Evolutionary conservation across 202 grass and related monocot genomes (phyloP), one percentile per base, ranked within the genome.

Genomic region (Musa balbisiana): DNA sequence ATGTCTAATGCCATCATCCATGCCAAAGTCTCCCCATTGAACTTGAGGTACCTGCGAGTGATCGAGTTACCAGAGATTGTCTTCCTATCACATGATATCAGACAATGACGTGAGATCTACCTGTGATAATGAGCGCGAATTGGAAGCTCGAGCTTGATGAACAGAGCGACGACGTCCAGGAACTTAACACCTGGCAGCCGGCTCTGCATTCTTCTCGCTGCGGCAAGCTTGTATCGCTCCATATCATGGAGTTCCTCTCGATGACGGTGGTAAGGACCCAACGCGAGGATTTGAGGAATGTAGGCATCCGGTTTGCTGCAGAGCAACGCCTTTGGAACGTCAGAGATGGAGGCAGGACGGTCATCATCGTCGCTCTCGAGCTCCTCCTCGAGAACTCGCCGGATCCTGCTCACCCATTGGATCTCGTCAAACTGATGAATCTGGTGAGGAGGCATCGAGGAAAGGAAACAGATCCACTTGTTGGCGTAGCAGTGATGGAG

Each of bases 1-100:
- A 89, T 86, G 8, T 97, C 88, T 19, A 97, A 88, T 11, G 90
- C 93, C 90, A 97, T 87, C 90, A 97, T 97, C 93, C 93, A 97
- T 0, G 84, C 90, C 2, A 97, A 63, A 3, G 82, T 77, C 68
- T 89, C 85, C 0, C 78, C 84, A 11, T 49, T 87, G 9, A 91
- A 71, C 67, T 84, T 87, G 6, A 92, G 80, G 51, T 92, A 82
- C 85, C 92, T 96, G 17, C 65, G 60, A 70, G 72, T 62, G 16
- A 6, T 76, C 15, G 27, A 74, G 55, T 2, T 52, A 50, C 11
- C 22, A 69, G 33, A 33, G 16, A 10, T 16, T 17, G 14, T 6
- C 8, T 43, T 43, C 33, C 33, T 43, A 43, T 43, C 33, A 43
- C 33, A 6, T 43, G 4, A 43, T 43, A 8, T 43, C 33, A 43